A percentile compares a stretch with the other conserved stretches of the same genome.
phyloP scores from a whole-genome alignment of 1,284 basidiomycete genomes.

The Hortiboletus rubellus region DNA sequence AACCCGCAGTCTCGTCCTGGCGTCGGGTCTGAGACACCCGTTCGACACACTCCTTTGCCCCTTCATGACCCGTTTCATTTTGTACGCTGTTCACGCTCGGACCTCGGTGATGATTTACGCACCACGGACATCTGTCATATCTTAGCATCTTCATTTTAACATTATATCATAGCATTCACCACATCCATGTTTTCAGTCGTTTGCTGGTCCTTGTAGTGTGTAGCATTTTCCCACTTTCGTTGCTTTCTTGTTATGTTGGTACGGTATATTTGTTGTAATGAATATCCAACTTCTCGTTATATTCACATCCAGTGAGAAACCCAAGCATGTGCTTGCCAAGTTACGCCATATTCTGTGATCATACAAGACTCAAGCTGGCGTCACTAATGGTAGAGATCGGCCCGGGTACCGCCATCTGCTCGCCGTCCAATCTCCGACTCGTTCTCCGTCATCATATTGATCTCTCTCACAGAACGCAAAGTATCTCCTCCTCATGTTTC shows the following conservation, averaged over 20 bases:
- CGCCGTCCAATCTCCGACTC: slow-evolving; percentile 11
- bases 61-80: slow-evolving; percentile 23
- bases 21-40: slow-evolving; percentile 41
- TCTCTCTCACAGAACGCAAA: neutral
- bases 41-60: slow-evolving; percentile 24
- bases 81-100: slow-evolving; percentile 27
- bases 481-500: slow-evolving; percentile 13
- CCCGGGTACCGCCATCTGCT: neutral
- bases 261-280: slow-evolving; percentile 36
- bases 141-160: slow-evolving; percentile 36
- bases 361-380: no score
- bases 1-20: slow-evolving; percentile 46
- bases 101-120: slow-evolving; percentile 29
- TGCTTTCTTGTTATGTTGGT: slow-evolving; percentile 23
- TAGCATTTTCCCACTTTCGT: slow-evolving; percentile 33
- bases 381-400: no score
- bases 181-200: slow-evolving; percentile 26
- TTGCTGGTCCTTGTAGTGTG: slow-evolving; percentile 38
- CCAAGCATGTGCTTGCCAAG: neutral
- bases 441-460: no score
- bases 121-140: slow-evolving; percentile 30
- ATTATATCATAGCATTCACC: slow-evolving; percentile 35
- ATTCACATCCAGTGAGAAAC: slow-evolving; percentile 5
- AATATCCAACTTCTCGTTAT: slow-evolving; percentile 4
- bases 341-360: neutral